Evolutionary conservation across 768 basidiomycete genomes (phyloP), one percentile per base, ranked within the genome.

Genomic region (Mycena filopes): DNA sequence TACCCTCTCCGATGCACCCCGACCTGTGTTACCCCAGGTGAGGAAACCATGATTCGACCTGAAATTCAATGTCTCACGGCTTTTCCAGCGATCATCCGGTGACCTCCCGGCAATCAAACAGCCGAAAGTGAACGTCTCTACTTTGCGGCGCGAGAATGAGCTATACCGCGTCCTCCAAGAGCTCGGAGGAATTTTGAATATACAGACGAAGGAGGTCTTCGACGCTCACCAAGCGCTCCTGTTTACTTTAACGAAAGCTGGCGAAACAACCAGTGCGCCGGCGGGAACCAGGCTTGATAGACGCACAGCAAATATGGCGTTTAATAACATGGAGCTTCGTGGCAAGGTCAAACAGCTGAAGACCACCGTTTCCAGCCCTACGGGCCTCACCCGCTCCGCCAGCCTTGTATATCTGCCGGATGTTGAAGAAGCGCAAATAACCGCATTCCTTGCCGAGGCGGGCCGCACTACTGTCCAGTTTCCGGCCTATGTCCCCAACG

Each of bases 91-190:
- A 33, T 50, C 46, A 38, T 41, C 47, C 53, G 40, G 55, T 46
- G 54, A 51, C n/a, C 2, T 12, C n/a, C 67, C 21, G 68, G 74
- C 36, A 48, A 70, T 15, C 71, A 72, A 28, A 74, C 36, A 36
- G 36, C 78, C 29, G 18, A 85, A 83, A 66, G 80, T 87, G 50
- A 96, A 95, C 68, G 86, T 95, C 26, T 92, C 94, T 18, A 84
- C 90, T 61, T 79, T 93, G 43, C 87, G 92, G 4, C 87, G 94
- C 23, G 93, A 95, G 78, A 93, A 91, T 65, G 94, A 96, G 75
- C 75, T 95, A 50, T 73, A 88, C 58, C 87, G 85, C 31, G 83
- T 92, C 23, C 76, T 95, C n/a, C 83, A 88, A 60, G 82, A 80
- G 25, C 77, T 84, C 55, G 90, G 90, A 9, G 94, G 94, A 1